A percentile compares a stretch with the other conserved stretches of the same genome.
These are phyloP conservation scores for Pulveroboletus sp. DNA, from an alignment of 768 basidiomycete species.

Conservation along the genomic window DNA sequence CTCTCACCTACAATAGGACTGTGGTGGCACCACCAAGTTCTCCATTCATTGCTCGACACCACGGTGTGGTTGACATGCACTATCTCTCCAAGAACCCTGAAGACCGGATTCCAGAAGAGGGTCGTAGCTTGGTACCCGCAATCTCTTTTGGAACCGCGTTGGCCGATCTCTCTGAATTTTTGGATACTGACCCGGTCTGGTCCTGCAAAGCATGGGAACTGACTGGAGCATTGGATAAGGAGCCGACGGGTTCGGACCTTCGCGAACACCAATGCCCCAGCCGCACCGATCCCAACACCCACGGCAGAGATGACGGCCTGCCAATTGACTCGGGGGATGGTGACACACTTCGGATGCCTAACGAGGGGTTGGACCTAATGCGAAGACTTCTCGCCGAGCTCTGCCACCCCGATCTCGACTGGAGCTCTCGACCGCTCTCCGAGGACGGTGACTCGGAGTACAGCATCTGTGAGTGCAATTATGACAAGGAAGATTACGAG, in stretches of 20 bases:
- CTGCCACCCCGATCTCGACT: conserved; percentile 13
- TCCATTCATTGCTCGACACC: too few relatives aligned
- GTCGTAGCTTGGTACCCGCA: not conserved
- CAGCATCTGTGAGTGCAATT: not conserved
- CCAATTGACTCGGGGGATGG: not conserved
- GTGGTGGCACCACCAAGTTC: too few relatives aligned
- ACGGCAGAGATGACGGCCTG: not conserved
- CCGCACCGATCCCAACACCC: not conserved
- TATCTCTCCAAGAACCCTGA: too few relatives aligned
- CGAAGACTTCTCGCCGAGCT: conserved; percentile 12
- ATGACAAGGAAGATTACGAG: not conserved
- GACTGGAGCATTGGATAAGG: too few relatives aligned
- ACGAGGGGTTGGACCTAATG: conserved; percentile 10
- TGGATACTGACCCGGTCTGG: too few relatives aligned
- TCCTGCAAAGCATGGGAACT: not conserved
- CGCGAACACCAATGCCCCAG: not conserved
- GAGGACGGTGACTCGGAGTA: conserved; percentile 8
- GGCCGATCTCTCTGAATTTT: not conserved
- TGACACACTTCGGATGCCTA: not conserved
- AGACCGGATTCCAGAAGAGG: too few relatives aligned
- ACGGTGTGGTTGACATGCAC: not conserved
- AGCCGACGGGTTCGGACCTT: too few relatives aligned
- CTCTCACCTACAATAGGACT: too few relatives aligned
- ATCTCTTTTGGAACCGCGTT: conserved; percentile 12
- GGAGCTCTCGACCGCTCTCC: not conserved